Evolutionary conservation across 208 protist species (phyloP).

Genomic region (Lotmaria passim): DNA sequence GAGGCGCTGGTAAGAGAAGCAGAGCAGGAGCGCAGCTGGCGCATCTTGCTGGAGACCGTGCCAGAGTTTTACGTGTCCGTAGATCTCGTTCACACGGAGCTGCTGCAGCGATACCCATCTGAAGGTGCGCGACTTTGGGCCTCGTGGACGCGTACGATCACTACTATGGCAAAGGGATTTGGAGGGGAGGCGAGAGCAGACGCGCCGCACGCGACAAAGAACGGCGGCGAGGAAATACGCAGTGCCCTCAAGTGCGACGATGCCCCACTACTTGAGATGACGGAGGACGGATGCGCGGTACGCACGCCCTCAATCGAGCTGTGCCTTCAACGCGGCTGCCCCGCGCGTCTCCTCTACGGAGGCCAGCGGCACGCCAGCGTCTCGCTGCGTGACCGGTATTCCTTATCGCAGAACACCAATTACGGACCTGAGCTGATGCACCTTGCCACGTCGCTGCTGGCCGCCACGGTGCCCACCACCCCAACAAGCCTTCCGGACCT

Average conservation of each 20-base stretch:
- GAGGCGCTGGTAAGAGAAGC: too few species aligned
- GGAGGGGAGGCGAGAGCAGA: background rate
- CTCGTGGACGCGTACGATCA: constrained; percentile 1
- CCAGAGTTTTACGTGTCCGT: constrained; percentile 22
- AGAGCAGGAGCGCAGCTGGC: constrained; percentile 16
- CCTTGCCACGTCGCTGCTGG: constrained; percentile 8
- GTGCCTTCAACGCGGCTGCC: constrained; percentile 29
- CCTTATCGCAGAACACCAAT: background rate
- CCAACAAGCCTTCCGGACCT: background rate
- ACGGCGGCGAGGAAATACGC: too few species aligned
- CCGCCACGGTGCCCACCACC: constrained; percentile 1
- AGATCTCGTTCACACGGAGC: background rate
- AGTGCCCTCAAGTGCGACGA: too few species aligned
- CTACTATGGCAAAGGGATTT: background rate
- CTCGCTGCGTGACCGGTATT: background rate
- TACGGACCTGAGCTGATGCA: constrained; percentile 10
- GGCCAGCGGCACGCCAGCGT: background rate
- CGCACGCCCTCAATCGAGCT: constrained; percentile 10
- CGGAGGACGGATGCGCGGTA: constrained; percentile 7
- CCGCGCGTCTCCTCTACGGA: constrained; percentile 12
- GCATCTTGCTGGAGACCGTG: constrained; percentile 15
- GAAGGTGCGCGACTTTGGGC: background rate
- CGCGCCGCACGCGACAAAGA: too few species aligned
- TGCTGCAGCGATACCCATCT: background rate
- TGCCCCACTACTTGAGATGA: constrained; percentile 5